Base-by-base conservation (phyloP, 768 basidiomycete species). In the Mycena albidolilacea region DNA sequence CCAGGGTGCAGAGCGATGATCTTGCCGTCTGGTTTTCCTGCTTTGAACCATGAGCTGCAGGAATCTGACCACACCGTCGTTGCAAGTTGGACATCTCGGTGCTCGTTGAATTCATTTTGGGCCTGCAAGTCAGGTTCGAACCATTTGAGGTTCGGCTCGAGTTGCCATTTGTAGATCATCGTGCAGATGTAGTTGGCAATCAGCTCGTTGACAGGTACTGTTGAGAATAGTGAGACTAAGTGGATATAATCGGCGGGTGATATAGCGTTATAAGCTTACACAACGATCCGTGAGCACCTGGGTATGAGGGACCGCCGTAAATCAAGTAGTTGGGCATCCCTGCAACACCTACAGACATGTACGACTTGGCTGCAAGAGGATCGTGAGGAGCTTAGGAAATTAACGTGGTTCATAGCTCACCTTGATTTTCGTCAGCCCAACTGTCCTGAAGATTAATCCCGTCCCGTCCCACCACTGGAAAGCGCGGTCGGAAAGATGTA, bases 401-500 rank as follows among this genome's bases (percentile, higher is more conserved):
- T 38, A 38, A 37, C 15, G 57, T 17, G 23, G 57, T 55, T 58
- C 57, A 37, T 58, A 58, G 57, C 21, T 58, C 57, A 38, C 57
- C 57, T 58, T 58, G 57, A 58, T 58, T 58, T 6, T 58, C 35
- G 19, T 58, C 57, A 38, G 57, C 57, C 83, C 83, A 85, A 43
- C 77, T 79, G 2, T 84, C 81, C 21, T 68, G 72, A 67, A 85
- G 74, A 62, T 67, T 77, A 50, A 69, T 76, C 9, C 81, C 81
- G 57, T 58, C 37, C 37, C 63, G 50, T 0, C 83, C 83, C 30
- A 81, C 75, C 9, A 84, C 64, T 4, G 81, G 80, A 71, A 85
- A 85, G 7, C 80, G 78, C 21, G 83, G 83, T 66, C 72, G 77
- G 69, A 78, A 83, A 2, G 79, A 78, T 5, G 81, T 82, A 71